Percentiles rank a stretch among this genome's conserved stretches.
Conservation (phyloP, 2,329 filamentous ascomycete genomes). For the Calonectria montana region DNA sequence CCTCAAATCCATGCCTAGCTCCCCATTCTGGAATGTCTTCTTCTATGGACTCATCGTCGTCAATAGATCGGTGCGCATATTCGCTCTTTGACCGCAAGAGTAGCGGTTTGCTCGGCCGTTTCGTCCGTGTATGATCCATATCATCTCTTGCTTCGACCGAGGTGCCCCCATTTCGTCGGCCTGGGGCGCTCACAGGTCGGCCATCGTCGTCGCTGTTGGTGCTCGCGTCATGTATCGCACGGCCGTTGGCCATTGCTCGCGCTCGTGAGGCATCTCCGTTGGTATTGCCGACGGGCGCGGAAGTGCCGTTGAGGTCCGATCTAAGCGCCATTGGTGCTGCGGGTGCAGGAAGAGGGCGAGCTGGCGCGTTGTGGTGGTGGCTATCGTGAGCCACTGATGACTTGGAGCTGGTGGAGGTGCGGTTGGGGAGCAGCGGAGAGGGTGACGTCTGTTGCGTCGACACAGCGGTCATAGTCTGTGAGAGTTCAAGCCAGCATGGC, state of each 20-base stretch:
- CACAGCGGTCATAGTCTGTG: constrained; percentile 39
- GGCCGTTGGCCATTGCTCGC: constrained; percentile 43
- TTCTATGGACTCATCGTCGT: constrained; percentile 55
- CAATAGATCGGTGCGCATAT: constrained; percentile 56
- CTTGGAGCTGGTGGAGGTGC: constrained; percentile 39
- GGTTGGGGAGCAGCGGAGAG: constrained; percentile 38
- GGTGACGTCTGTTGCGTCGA: constrained; percentile 43
- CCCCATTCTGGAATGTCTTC: constrained; percentile 65
- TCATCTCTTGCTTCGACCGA: constrained; percentile 45
- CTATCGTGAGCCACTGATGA: constrained; percentile 31
- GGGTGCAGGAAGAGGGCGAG: constrained; percentile 31
- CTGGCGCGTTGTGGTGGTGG: constrained; percentile 39
- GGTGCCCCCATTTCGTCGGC: constrained; percentile 51
- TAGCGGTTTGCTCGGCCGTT: constrained; percentile 59
- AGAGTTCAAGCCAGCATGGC: constrained; percentile 41
- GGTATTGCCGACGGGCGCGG: constrained; percentile 40
- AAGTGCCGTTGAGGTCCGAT: constrained; percentile 47
- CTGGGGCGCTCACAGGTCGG: constrained; percentile 60
- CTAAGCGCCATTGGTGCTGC: constrained; percentile 47
- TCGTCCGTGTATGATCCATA: constrained; percentile 49
- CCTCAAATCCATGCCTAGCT: constrained; percentile 88
- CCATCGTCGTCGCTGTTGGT: constrained; percentile 47
- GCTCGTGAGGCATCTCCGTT: constrained; percentile 47
- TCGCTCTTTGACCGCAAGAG: constrained; percentile 70
- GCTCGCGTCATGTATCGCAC: constrained; percentile 43